phyloP scores from a whole-genome alignment of 306 rosid species.

The Inga leiocalycina region DNA sequence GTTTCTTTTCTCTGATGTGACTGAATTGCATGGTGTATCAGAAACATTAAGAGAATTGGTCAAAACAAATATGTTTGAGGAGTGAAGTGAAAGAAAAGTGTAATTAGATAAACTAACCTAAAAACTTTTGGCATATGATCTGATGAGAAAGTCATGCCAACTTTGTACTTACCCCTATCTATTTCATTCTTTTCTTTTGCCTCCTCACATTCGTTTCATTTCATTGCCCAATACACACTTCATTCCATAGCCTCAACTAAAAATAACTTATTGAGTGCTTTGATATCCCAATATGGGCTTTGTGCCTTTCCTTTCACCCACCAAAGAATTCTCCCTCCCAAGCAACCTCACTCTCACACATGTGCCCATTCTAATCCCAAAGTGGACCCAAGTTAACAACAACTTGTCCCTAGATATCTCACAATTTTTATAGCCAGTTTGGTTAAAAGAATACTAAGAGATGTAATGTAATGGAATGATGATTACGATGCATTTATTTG shows the following conservation, averaged over 20 bases:
- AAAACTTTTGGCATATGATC: conserved; percentile 20
- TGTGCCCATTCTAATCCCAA: not conserved
- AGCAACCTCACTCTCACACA: conserved; percentile 11
- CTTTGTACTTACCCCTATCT: conserved; percentile 35
- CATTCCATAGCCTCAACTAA: not conserved
- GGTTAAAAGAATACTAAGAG: not conserved
- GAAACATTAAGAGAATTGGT: conserved; percentile 27
- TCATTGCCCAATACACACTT: not conserved
- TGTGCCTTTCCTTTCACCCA: conserved; percentile 19
- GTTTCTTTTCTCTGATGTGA: conserved; percentile 2
- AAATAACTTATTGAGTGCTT: not conserved
- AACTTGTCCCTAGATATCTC: not conserved
- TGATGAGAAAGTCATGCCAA: conserved; percentile 44
- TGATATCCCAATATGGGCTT: conserved; percentile 9
- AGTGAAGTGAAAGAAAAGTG: conserved; percentile 48
- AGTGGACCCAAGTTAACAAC: not conserved
- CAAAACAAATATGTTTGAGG: conserved; percentile 47
- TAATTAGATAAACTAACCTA: conserved; percentile 54
- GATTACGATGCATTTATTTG: too few relatives aligned
- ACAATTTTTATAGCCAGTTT: too few relatives aligned
- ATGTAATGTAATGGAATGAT: too few relatives aligned
- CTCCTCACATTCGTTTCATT: not conserved
- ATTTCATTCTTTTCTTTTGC: conserved; percentile 32
- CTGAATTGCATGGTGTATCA: not conserved
- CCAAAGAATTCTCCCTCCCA: conserved; percentile 34